Base-by-base conservation (phyloP, 768 basidiomycete species). In the Leccinum subgranulosum region DNA sequence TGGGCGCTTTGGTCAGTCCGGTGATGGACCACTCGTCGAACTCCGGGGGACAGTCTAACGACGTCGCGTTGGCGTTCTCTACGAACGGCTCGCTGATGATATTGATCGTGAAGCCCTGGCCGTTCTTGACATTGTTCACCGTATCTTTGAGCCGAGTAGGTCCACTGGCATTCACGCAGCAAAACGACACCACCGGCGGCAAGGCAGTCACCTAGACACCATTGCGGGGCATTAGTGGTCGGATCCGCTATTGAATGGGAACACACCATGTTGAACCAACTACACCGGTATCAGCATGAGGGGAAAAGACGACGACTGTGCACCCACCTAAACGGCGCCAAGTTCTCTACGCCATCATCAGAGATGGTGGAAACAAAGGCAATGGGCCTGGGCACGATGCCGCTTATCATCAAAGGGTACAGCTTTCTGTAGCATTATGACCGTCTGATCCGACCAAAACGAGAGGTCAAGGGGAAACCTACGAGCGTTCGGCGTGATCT, bases 31-130 rank as follows among this genome's bases (percentile, higher is more conserved):
- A 47, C 14, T 47, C 46, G 15, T 47, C 23, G 15, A 47, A 47
- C 46, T 47, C 46, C 1, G 64, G 54, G 3, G 79, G 78, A 4
- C 76, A 64, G 28, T 80, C 75, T 15, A 79, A 62, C 11, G 74
- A 55, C 1, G 73, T 66, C 19, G 63, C 64, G 58, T 79, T 76
- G 0, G 79, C 79, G 7, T 71, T 65, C 53, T 79, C 71, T 2
- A 74, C 34, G 46, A 73, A 79, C 2, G 78, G 73, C 60, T 84
- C 83, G 41, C 80, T 82, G 64, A 86, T 84, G 65, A 83, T 81
- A 61, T 80, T 82, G 27, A 83, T 78, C 6, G 78, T 79, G 66
- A 84, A 86, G 28, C 77, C 67, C 48, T 79, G 78, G 27, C 75
- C 76, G 1, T 68, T 70, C 61, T 69, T 72, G 61, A 84, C 79